Conservation (phyloP, 2,329 filamentous ascomycete species). For the Tolypocladium amazonense region DNA sequence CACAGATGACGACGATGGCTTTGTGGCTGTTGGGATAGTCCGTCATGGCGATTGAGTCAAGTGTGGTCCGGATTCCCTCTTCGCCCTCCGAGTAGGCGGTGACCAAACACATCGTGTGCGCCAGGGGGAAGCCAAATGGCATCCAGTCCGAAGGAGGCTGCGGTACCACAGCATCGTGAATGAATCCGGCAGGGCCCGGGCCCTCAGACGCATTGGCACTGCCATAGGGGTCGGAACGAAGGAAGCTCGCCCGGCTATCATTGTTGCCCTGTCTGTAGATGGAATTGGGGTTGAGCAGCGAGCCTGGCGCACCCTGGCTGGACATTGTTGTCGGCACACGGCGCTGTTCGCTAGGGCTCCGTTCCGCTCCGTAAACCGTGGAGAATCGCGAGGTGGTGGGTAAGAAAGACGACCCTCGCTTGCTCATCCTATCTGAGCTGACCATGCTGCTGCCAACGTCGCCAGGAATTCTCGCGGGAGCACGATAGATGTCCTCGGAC, state of each 20-base stretch:
- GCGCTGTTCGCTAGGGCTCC: conserved; percentile 30
- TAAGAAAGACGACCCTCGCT: conserved; percentile 73
- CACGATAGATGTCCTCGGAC: conserved; percentile 94
- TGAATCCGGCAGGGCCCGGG: conserved; percentile 82
- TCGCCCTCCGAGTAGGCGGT: conserved; percentile 96
- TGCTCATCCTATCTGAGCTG: conserved; percentile 60
- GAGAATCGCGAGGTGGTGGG: conserved; percentile 94
- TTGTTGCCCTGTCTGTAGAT: conserved; percentile 63
- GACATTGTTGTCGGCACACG: conserved; percentile 84
- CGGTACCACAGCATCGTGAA: conserved; percentile 90
- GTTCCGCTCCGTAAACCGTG: conserved; percentile 72
- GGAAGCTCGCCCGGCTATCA: conserved; percentile 54
- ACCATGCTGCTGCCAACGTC: conserved; percentile 58
- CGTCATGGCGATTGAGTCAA: conserved; percentile 93
- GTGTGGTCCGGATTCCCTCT: conserved; percentile 81
- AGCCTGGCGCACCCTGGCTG: conserved; percentile 68
- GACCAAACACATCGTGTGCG: conserved; percentile 86
- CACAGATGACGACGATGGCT: conserved; percentile 88
- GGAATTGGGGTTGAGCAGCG: conserved; percentile 57
- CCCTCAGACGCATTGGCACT: conserved; percentile 50
- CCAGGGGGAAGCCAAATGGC: conserved; percentile 89
- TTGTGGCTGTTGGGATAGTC: conserved; percentile 99
- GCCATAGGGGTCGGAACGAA: conserved; percentile 46
- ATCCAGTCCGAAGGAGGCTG: conserved; percentile 96
- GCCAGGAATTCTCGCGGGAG: conserved; percentile 69